A percentile compares a stretch with the other conserved stretches of the same genome.
phyloP scores from a whole-genome alignment of 1,139 yeast genomes.

The Hansenula sp. region DNA sequence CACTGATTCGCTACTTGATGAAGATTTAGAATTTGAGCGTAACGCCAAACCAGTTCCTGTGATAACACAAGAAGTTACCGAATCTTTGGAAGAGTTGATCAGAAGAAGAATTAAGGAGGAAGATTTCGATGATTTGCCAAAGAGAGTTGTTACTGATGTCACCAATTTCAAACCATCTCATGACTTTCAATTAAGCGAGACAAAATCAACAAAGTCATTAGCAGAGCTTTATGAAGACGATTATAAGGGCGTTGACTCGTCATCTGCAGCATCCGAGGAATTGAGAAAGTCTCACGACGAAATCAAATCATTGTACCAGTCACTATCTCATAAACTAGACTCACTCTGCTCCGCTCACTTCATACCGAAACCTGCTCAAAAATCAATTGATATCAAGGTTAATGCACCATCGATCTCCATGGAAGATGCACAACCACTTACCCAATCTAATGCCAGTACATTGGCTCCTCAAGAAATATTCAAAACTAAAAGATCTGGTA shows the following conservation, averaged over 20 bases:
- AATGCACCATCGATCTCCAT: slow-evolving; percentile 76
- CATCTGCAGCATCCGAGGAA: slow-evolving; percentile 53
- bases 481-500: slow-evolving; percentile 46
- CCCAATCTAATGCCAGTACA: slow-evolving; percentile 68
- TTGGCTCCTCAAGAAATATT: slow-evolving; percentile 97
- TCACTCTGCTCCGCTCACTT: slow-evolving; percentile 90
- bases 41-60: slow-evolving; percentile 87
- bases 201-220: slow-evolving; percentile 80
- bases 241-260: slow-evolving; percentile 45
- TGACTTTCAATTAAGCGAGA: slow-evolving; percentile 69
- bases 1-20: slow-evolving; percentile 69
- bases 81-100: slow-evolving; percentile 82
- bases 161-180: slow-evolving; percentile 47
- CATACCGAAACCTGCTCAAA: slow-evolving; percentile 86
- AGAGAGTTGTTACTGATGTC: slow-evolving; percentile 62
- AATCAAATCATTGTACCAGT: slow-evolving; percentile 60
- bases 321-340: slow-evolving; percentile 71
- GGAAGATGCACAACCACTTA: slow-evolving; percentile 97
- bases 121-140: slow-evolving; percentile 82
- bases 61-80: slow-evolving; percentile 85
- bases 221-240: slow-evolving; percentile 94
- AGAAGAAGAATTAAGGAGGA: slow-evolving; percentile 70
- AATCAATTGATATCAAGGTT: slow-evolving; percentile 75
- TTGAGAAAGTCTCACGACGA: slow-evolving; percentile 73
- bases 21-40: slow-evolving; percentile 69